Evolutionary conservation across 2,329 filamentous ascomycete genomes (phyloP).

Genomic region (Exophiala lecanii-corni): DNA sequence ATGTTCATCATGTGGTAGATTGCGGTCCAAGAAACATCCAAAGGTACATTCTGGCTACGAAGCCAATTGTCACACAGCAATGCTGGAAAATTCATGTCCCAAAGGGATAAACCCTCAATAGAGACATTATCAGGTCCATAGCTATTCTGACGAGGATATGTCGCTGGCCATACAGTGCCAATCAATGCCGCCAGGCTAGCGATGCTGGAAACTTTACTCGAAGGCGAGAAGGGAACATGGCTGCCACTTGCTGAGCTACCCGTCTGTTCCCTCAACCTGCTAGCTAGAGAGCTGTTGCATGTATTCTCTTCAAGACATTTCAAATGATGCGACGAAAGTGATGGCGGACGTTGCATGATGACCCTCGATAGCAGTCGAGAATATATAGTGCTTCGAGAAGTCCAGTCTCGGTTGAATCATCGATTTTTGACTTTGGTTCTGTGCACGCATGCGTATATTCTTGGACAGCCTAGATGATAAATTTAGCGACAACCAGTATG

Average conservation of each 20-base stretch:
- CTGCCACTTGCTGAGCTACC: background rate
- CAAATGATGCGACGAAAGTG: background rate
- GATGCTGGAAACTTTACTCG: constrained; percentile 3
- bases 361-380: constrained; percentile 14
- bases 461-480: constrained; percentile 9
- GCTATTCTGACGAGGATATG: constrained; percentile 11
- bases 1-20: constrained; percentile 18
- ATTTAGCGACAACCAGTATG: background rate
- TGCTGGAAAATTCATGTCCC: constrained; percentile 8
- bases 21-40: background rate
- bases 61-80: constrained; percentile 13
- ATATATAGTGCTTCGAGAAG: constrained; percentile 16
- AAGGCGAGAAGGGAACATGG: no score
- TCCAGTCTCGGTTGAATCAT: no score
- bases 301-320: no score
- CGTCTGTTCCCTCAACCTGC: no score
- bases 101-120: constrained; percentile 7
- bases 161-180: constrained; percentile 5
- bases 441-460: constrained; percentile 11
- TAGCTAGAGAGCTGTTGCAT: no score
- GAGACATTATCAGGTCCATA: constrained; percentile 8
- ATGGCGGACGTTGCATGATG: constrained; percentile 12
- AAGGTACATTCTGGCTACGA: background rate
- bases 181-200: constrained; percentile 4
- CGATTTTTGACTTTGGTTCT: no score